Conservation (phyloP, 495 filamentous ascomycete species). For the Aspergillus leporis region DNA sequence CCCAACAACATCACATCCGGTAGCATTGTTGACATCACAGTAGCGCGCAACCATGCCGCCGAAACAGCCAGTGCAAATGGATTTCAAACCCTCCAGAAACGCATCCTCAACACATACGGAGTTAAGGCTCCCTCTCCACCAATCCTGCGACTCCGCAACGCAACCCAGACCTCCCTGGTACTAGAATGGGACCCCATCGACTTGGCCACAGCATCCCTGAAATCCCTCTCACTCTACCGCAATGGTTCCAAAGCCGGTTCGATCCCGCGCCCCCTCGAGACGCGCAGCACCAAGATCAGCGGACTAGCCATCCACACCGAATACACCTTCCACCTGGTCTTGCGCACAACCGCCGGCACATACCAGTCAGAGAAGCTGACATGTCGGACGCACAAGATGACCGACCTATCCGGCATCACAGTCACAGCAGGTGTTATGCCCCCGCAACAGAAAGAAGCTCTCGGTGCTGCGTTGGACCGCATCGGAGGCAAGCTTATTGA, state of each 20-base stretch:
- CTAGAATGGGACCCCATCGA: conserved; percentile 97
- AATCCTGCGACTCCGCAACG: conserved; percentile 86
- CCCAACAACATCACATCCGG: conserved; percentile 92
- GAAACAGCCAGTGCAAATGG: conserved; percentile 69
- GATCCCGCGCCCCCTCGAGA: conserved; percentile 82
- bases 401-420: conserved; percentile 92
- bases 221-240: conserved; percentile 85
- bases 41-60: conserved; percentile 79
- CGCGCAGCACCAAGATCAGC: conserved; percentile 92
- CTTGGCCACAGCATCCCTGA: conserved; percentile 86
- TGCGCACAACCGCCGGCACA: conserved; percentile 89
- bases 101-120: conserved; percentile 85
- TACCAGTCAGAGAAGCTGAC: conserved; percentile 78
- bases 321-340: conserved; percentile 90
- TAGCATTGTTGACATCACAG: conserved; percentile 96
- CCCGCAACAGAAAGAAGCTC: conserved; percentile 67
- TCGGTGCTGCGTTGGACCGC: conserved; percentile 73
- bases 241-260: conserved; percentile 95
- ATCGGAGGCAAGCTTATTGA: conserved; percentile 94
- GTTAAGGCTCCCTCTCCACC: conserved; percentile 75
- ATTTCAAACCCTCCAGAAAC: conserved; percentile 82
- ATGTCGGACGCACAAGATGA: conserved; percentile 97
- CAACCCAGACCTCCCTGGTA: conserved; percentile 94
- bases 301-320: conserved; percentile 95
- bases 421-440: conserved; percentile 89